Evolutionary conservation across 805 yeast species (phyloP).

Genomic region (Wickerhamiella siamensis): DNA sequence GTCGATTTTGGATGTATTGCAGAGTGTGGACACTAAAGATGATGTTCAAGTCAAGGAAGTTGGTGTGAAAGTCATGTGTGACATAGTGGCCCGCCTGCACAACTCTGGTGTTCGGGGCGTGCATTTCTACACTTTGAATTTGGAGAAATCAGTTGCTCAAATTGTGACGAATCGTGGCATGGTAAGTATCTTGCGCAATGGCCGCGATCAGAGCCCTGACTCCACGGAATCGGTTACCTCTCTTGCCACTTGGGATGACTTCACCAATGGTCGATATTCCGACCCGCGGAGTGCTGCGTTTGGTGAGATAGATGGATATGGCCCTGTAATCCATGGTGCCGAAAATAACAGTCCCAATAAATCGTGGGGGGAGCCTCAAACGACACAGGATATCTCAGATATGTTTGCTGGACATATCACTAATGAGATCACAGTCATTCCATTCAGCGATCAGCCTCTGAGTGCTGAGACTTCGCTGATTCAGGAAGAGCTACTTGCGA

Average conservation of each 20-base stretch:
- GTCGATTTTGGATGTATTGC: slow-evolving; percentile 50
- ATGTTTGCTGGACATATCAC: slow-evolving; percentile 62
- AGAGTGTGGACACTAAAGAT: slow-evolving; percentile 58
- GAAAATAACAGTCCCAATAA: slow-evolving; percentile 50
- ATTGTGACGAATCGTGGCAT: slow-evolving; percentile 51
- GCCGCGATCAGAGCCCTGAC: slow-evolving; percentile 14
- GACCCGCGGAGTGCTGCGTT: slow-evolving; percentile 92
- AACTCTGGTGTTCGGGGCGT: slow-evolving; percentile 56
- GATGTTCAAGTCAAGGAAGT: slow-evolving; percentile 79
- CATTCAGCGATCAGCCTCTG: slow-evolving; percentile 83
- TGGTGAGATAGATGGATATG: slow-evolving; percentile 97
- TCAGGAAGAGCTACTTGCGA: slow-evolving; percentile 73
- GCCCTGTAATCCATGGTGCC: slow-evolving; percentile 67
- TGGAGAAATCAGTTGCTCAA: slow-evolving; percentile 84
- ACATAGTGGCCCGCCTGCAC: slow-evolving; percentile 57
- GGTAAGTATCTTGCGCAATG: slow-evolving; percentile 1
- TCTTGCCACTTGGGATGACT: slow-evolving; percentile 91
- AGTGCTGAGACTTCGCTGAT: slow-evolving; percentile 84
- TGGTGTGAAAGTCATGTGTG: slow-evolving; percentile 67
- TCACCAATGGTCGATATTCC: slow-evolving; percentile 91
- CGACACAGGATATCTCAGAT: slow-evolving; percentile 42
- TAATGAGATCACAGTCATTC: slow-evolving; percentile 61
- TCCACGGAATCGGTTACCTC: background rate
- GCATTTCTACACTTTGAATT: slow-evolving; percentile 84
- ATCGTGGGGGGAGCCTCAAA: slow-evolving; percentile 69